These are phyloP conservation scores for Athelia psychrophila DNA, from an alignment of 1,284 basidiomycete species.

Conservation along the genomic window DNA sequence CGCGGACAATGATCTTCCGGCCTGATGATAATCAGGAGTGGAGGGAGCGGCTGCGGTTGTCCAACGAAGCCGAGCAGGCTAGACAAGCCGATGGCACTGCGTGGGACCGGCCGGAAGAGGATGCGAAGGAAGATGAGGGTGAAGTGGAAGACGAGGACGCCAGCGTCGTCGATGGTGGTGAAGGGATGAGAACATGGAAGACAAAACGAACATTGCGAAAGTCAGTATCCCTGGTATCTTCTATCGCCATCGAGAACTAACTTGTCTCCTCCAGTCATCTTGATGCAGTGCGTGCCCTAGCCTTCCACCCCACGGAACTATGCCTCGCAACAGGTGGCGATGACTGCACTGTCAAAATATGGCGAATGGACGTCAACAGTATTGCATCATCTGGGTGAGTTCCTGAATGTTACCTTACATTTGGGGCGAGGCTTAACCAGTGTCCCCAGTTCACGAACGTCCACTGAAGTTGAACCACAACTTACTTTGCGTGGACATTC, in stretches of 20 bases:
- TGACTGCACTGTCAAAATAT: slow-evolving; percentile 95
- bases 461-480: slow-evolving; percentile 86
- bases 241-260: not conserved
- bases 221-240: slow-evolving; percentile 50
- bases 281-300: slow-evolving; percentile 87
- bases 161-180: slow-evolving; percentile 60
- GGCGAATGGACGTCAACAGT: slow-evolving; percentile 78
- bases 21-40: slow-evolving; percentile 83
- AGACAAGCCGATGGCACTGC: slow-evolving; percentile 28
- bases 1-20: slow-evolving; percentile 81
- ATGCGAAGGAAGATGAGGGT: slow-evolving; percentile 53
- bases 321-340: slow-evolving; percentile 90
- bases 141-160: slow-evolving; percentile 70
- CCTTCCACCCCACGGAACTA: slow-evolving; percentile 83
- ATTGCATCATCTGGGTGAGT: slow-evolving; percentile 73
- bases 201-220: slow-evolving; percentile 82
- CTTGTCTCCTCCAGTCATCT: slow-evolving; percentile 66
- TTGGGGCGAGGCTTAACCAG: slow-evolving; percentile 12
- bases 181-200: slow-evolving; percentile 78
- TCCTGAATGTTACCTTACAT: slow-evolving; percentile 8
- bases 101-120: slow-evolving; percentile 46
- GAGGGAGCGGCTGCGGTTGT: slow-evolving; percentile 69
- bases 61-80: slow-evolving; percentile 56
- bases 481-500: slow-evolving; percentile 93
- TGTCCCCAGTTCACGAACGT: slow-evolving; percentile 50